Base-by-base conservation (phyloP, 768 basidiomycete species). In the Paxillus involutus region DNA sequence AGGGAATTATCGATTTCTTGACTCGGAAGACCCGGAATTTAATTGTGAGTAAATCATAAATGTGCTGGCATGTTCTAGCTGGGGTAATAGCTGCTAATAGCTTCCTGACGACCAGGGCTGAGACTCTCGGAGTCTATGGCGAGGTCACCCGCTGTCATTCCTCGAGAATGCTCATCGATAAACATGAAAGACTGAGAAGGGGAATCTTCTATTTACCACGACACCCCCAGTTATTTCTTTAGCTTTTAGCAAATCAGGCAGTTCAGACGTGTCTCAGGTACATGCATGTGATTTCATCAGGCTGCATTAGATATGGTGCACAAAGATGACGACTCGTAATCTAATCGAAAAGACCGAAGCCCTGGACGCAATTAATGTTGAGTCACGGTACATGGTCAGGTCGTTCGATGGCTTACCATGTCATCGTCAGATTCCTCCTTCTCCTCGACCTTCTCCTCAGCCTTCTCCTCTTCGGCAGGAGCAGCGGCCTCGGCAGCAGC, bases 271-370 rank as follows among this genome's bases (percentile, higher is more conserved):
- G 19, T 49, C 36, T 57, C 49, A 44, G 17, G n/a, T 10, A 45
- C 47, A 21, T 21, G 52, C 57, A 55, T 49, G 51, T 61, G 51
- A 44, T 54, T 44, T 57, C 47, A 60, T 56, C 56, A 49, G 45
- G 51, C 49, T 59, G 53, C 56, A 59, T 55, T 71, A 69, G 55
- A 69, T 49, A 48, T 51, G 37, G 56, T 46, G 53, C 58, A 52
- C 43, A 46, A 44, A n/a, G 37, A 55, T 53, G 48, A 52, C 33
- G 49, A 33, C 21, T 58, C 36, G 51, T 53, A 57, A 58, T 71
- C 71, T 85, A 94, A 75, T 94, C 93, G 76, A 96, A 96, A 54
- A 96, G 82, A 78, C 94, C 92, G 71, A 96, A 92, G 80, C 94
- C 94, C 92, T 90, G 63, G 0, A 63, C 12, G 13, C 33, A 40